Conservation (phyloP, 1,284 basidiomycete genomes). For the Boletus holoroseus region DNA sequence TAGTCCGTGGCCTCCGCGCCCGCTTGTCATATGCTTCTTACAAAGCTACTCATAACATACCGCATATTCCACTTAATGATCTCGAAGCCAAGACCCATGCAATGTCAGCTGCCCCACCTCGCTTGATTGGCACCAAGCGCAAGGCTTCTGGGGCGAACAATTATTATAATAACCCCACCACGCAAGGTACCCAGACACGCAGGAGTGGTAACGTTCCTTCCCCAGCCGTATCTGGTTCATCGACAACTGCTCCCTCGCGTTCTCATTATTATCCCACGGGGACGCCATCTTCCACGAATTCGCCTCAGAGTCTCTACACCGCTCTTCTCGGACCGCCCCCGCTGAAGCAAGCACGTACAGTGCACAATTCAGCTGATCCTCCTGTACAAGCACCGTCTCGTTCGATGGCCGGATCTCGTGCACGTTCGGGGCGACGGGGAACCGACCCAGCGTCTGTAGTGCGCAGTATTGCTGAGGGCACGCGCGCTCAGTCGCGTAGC, state of each 20-base stretch:
- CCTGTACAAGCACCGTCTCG: slow-evolving; percentile 52
- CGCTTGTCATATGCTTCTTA: slow-evolving; percentile 74
- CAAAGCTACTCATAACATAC: slow-evolving; percentile 69
- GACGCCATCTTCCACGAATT: slow-evolving; percentile 23
- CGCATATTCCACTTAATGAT: slow-evolving; percentile 58
- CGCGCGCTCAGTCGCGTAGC: slow-evolving; percentile 37
- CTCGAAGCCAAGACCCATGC: slow-evolving; percentile 56
- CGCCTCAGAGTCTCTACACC: slow-evolving; percentile 57
- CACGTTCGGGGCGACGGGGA: slow-evolving; percentile 20
- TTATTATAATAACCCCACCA: slow-evolving; percentile 48
- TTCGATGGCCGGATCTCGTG: slow-evolving; percentile 31
- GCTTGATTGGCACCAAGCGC: slow-evolving; percentile 53
- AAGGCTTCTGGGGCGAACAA: slow-evolving; percentile 42
- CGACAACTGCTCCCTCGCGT: slow-evolving; percentile 36
- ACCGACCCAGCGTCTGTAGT: slow-evolving; percentile 8
- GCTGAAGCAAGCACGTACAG: slow-evolving; percentile 64
- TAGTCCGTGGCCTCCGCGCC: slow-evolving; percentile 69
- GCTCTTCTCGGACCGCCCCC: slow-evolving; percentile 72
- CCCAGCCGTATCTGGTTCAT: slow-evolving; percentile 47
- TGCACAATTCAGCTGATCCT: slow-evolving; percentile 65
- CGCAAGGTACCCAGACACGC: slow-evolving; percentile 37
- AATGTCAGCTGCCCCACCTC: slow-evolving; percentile 40
- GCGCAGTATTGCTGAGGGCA: slow-evolving; percentile 43
- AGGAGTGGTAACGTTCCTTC: slow-evolving; percentile 31
- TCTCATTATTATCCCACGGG: slow-evolving; percentile 38